These are phyloP conservation scores for Geosmithia putterillii DNA, from an alignment of 2,329 filamentous ascomycete species.

Conservation along the genomic window DNA sequence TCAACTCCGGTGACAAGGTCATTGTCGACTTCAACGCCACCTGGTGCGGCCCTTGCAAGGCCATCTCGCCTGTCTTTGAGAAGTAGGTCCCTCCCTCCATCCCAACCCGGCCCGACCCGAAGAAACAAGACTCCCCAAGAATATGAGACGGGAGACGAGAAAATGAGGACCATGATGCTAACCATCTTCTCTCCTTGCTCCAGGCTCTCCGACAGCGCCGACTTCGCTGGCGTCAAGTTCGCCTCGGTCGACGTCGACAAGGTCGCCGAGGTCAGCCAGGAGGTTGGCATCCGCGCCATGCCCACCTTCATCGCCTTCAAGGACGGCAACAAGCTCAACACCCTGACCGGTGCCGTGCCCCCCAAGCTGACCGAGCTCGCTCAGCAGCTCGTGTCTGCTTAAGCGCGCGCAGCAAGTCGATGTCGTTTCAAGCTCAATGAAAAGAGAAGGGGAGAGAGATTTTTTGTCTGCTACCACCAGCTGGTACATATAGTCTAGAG, in stretches of 20 bases:
- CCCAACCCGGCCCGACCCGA: not conserved
- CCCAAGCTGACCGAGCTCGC: conserved; percentile 19
- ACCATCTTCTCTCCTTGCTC: not conserved
- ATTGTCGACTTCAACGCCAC: conserved; percentile 78
- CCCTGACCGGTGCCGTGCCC: conserved; percentile 76
- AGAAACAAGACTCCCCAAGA: not conserved
- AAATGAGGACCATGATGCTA: not conserved
- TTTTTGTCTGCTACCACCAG: too few relatives aligned
- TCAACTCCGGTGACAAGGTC: conserved; percentile 43
- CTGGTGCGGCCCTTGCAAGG: conserved; percentile 95
- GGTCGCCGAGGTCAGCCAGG: conserved; percentile 59
- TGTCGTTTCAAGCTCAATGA: not conserved
- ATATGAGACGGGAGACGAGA: not conserved
- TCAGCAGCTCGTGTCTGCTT: not conserved
- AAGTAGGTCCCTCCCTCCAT: conserved; percentile 7
- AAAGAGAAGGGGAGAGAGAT: not conserved
- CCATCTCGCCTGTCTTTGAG: conserved; percentile 62
- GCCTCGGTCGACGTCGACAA: conserved; percentile 88
- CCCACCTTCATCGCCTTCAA: conserved; percentile 84
- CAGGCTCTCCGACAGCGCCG: conserved; percentile 21
- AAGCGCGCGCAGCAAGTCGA: not conserved
- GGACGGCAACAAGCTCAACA: conserved; percentile 57
- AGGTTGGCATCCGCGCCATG: conserved; percentile 80
- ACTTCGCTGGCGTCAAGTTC: conserved; percentile 52
- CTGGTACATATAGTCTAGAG: too few relatives aligned